These are phyloP conservation scores for Mortierella polycephala DNA, from an alignment of 371 early-diverging fungal species.

Conservation along the genomic window DNA sequence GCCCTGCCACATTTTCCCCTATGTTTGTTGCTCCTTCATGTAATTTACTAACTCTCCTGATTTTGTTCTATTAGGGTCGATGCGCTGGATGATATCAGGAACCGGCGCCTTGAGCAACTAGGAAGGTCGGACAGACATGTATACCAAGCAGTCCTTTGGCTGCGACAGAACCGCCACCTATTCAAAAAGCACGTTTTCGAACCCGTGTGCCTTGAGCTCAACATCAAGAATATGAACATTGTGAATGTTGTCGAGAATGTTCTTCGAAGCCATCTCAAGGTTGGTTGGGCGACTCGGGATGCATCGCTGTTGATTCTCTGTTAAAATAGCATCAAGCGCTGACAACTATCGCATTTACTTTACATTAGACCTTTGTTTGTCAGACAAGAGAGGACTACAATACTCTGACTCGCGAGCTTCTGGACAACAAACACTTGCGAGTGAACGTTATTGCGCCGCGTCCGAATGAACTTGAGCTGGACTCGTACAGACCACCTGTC, in stretches of 20 bases:
- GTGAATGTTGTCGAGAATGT: conserved; percentile 74
- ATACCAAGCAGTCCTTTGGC: conserved; percentile 69
- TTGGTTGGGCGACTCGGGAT: neutral
- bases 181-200: conserved; percentile 81
- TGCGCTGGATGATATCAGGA: conserved; percentile 66
- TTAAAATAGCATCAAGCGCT: neutral
- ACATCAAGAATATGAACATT: conserved; percentile 70
- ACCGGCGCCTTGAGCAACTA: conserved; percentile 61
- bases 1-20: too few relatives aligned
- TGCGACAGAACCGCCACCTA: conserved; percentile 65
- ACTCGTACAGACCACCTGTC: conserved; percentile 58
- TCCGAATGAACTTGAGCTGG: conserved; percentile 42
- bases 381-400: conserved; percentile 83
- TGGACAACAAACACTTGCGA: conserved; percentile 68
- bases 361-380: conserved; percentile 78
- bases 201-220: conserved; percentile 76
- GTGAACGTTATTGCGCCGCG: conserved; percentile 70
- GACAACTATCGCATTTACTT: neutral
- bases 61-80: conserved; percentile 49
- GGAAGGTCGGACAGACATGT: conserved; percentile 60
- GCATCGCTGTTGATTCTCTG: neutral
- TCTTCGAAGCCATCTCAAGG: conserved; percentile 58
- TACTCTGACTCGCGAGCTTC: conserved; percentile 65
- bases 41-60: neutral
- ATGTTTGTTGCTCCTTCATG: neutral